Evolutionary conservation across 495 filamentous ascomycete genomes (phyloP).

Genomic region (Xanthoparmelia taractica): DNA sequence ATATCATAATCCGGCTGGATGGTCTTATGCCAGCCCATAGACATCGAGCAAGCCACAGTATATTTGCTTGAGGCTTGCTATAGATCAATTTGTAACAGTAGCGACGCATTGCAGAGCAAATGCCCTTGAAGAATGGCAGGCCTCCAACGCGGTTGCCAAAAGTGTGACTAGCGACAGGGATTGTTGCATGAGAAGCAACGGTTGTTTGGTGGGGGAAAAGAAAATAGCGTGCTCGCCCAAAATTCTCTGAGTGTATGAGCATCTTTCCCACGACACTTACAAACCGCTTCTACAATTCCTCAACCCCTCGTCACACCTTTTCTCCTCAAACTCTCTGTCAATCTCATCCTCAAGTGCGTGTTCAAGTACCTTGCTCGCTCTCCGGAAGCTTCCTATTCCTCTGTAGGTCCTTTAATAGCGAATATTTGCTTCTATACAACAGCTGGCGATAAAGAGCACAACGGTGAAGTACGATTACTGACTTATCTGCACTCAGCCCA

Average conservation of each 20-base stretch:
- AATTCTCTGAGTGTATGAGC: background rate
- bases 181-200: conserved; percentile 5
- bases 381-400: background rate
- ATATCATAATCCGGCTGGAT: background rate
- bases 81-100: background rate
- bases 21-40: background rate
- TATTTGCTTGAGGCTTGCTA: background rate
- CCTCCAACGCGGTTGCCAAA: conserved; percentile 9
- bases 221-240: background rate
- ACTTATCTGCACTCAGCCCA: background rate
- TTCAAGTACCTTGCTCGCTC: background rate
- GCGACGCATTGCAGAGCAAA: conserved; percentile 14
- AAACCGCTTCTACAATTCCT: background rate
- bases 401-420: background rate
- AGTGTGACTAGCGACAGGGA: conserved; percentile 7
- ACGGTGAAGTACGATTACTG: background rate
- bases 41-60: background rate
- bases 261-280: background rate
- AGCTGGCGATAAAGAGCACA: background rate
- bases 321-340: background rate
- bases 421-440: background rate
- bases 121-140: conserved; percentile 8
- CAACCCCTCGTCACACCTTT: background rate
- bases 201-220: conserved; percentile 8
- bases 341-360: background rate